phyloP scores from a whole-genome alignment of 768 basidiomycete species.

The Naganishia vishniacii region DNA sequence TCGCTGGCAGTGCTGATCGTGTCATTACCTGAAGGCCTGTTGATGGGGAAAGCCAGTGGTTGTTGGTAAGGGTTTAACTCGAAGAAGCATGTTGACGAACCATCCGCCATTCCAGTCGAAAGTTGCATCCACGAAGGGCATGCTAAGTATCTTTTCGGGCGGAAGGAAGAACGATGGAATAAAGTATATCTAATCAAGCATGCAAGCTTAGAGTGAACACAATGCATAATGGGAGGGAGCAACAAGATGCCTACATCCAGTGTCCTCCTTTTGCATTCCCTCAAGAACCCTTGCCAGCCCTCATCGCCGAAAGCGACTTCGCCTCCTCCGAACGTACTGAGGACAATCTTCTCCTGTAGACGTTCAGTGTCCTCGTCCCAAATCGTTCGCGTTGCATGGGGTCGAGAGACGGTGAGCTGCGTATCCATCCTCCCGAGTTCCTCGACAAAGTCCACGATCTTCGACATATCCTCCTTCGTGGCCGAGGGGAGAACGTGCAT shows the following conservation, averaged over 20 bases:
- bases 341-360: constrained; percentile 27
- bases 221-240: not conserved
- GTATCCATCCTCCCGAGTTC: constrained; percentile 21
- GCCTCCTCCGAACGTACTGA: constrained; percentile 47
- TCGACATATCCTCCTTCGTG: constrained; percentile 25
- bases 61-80: not conserved
- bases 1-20: constrained; percentile 35
- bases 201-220: not conserved
- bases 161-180: constrained; percentile 48
- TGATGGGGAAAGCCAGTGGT: not conserved
- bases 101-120: constrained; percentile 49
- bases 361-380: not conserved
- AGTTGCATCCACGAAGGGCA: constrained; percentile 39
- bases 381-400: not conserved
- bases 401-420: constrained; percentile 26
- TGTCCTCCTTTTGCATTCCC: constrained; percentile 28
- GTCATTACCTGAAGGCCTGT: constrained; percentile 35
- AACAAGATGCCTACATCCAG: constrained; percentile 34
- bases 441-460: constrained; percentile 28
- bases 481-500: constrained; percentile 43
- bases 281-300: constrained; percentile 39
- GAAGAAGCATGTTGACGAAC: constrained; percentile 27
- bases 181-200: constrained; percentile 41
- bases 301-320: constrained; percentile 35
- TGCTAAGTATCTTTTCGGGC: constrained; percentile 37